These are phyloP conservation scores for Vigna nakashimae DNA, from an alignment of 306 rosid species.

Conservation along the genomic window DNA sequence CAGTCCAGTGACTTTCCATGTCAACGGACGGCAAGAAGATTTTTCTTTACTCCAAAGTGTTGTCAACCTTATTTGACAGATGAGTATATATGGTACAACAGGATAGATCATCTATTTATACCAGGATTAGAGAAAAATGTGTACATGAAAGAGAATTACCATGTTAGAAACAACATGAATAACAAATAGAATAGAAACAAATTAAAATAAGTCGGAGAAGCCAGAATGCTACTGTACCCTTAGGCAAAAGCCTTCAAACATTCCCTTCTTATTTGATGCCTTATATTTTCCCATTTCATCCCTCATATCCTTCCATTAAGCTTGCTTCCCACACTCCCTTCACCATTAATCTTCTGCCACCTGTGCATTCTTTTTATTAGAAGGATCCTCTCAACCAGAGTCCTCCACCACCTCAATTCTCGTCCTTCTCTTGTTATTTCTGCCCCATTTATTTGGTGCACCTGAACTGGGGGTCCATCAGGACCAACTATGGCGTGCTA, in stretches of 20 bases:
- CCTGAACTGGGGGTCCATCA: not conserved
- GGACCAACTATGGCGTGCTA: not conserved
- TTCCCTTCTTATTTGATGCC: not conserved
- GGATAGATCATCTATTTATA: not conserved
- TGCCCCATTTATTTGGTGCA: not conserved
- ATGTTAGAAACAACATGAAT: not conserved
- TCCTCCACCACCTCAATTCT: slow-evolving; percentile 24
- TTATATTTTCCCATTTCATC: not conserved
- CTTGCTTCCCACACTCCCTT: not conserved
- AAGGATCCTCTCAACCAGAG: not conserved
- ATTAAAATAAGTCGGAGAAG: not conserved
- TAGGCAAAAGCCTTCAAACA: not conserved
- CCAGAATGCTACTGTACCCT: not conserved
- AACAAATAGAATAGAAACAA: not conserved
- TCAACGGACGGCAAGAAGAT: not conserved
- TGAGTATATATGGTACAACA: not conserved
- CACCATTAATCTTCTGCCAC: not conserved
- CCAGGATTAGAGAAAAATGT: not conserved
- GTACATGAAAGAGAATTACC: not conserved
- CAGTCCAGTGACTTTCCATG: no score
- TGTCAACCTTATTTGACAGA: slow-evolving; percentile 8
- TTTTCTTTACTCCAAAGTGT: slow-evolving; percentile 31
- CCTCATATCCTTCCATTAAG: not conserved
- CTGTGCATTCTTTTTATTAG: not conserved
- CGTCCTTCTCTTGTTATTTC: not conserved